A percentile compares a stretch with the other conserved stretches of the same genome.
Evolutionary conservation across 2,329 filamentous ascomycete genomes (phyloP).

Genomic region (Botrytis pseudocinerea): DNA sequence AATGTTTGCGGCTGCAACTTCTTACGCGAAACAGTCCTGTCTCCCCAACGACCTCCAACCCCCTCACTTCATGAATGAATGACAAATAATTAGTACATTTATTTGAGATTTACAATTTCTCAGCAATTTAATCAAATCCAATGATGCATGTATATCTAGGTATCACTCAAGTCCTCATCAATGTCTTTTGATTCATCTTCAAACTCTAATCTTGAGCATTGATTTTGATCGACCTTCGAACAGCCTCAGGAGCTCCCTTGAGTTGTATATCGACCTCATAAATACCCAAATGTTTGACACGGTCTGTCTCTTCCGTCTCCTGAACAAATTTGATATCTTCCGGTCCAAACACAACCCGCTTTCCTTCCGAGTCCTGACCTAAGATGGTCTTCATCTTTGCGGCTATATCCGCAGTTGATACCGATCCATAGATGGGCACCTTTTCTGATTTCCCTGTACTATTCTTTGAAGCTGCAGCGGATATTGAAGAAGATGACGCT

Average conservation of each 20-base stretch:
- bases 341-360: slow-evolving; percentile 50
- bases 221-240: slow-evolving; percentile 47
- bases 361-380: slow-evolving; percentile 52
- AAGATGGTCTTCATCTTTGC: slow-evolving; percentile 50
- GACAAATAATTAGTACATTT: not conserved
- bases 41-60: not conserved
- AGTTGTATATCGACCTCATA: slow-evolving; percentile 54
- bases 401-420: slow-evolving; percentile 54
- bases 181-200: not conserved
- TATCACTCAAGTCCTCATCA: not conserved
- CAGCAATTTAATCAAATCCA: not conserved
- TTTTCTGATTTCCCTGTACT: slow-evolving; percentile 31
- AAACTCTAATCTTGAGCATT: slow-evolving; percentile 41
- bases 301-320: slow-evolving; percentile 43
- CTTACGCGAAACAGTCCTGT: not conserved
- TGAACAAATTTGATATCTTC: slow-evolving; percentile 53
- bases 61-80: not conserved
- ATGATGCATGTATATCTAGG: not conserved
- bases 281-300: slow-evolving; percentile 54
- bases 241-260: slow-evolving; percentile 46
- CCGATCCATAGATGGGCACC: slow-evolving; percentile 51
- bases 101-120: not conserved
- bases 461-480: slow-evolving; percentile 42
- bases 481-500: slow-evolving; percentile 31
- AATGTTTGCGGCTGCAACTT: not conserved